Base-by-base conservation (phyloP, 1,284 basidiomycete species). In the Pyrrhoderma lamaoense region DNA sequence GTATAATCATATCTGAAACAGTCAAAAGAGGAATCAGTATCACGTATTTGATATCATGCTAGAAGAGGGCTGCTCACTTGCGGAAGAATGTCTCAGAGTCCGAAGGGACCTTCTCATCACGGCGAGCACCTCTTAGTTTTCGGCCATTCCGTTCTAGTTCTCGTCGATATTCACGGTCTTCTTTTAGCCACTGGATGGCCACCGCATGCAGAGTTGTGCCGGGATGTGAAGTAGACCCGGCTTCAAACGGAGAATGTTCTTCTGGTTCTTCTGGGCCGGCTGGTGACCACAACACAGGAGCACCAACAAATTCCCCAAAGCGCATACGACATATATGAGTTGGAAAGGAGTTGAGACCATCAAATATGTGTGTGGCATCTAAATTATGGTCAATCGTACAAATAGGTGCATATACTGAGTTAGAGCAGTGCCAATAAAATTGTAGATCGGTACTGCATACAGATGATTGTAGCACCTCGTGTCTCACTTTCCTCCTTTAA, bases 361-460 rank as follows among this genome's bases (percentile, higher is more conserved):
- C 93, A 60, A 93, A 95, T 61, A 97, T 96, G 67, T 97, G 93
- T 0, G 93, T 96, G 5, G 93, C 92, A 71, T 96, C 89, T 92
- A 60, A 27, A 37, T 22, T 21, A 38, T 35, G 40, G 3, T 11
- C 5, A 31, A 23, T 56, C 40, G 37, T 44, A 43, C 42, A 21
- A 11, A 34, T 23, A 19, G 13, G 34, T 25, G 27, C 37, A 47
- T 38, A 46, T 16, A 47, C n/a, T 40, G 38, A 40, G 38, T 40
- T 18, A 7, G 38, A 18, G n/a, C 38, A 14, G 14, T 40, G 38
- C 8, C 14, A 7, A 5, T 7, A n/a, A 14, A n/a, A 37, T 45
- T 56, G 47, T 44, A 47, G 44, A 37, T 38, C 27, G 48, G 48
- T 38, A 42, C 9, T 34, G 25, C 85, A 59, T 63, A 84, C 91